Base-by-base conservation (phyloP, 495 filamentous ascomycete genomes). In the Daldinia concentrica region DNA sequence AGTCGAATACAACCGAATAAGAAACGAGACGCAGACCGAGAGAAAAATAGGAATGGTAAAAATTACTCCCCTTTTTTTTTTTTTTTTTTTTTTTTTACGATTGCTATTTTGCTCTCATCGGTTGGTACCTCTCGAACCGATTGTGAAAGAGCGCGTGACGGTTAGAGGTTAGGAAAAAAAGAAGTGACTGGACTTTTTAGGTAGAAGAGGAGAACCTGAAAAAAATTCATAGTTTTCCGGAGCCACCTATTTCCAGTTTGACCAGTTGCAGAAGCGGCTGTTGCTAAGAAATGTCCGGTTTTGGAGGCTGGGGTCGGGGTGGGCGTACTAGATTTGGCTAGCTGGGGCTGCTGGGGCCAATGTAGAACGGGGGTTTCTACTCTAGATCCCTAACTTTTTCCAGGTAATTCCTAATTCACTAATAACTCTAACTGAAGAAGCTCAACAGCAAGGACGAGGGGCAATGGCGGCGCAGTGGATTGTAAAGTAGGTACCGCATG, bases 321-420 rank as follows among this genome's bases (percentile, higher is more conserved):
- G 61, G 30, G 56, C n/a, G 61, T 73, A 62, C 69, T 57, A 68
- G n/a, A 64, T 72, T 41, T 55, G 69, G 69, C 60, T 72, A 72
- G 69, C 6, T 39, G 43, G 9, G 48, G 3, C 3, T 8, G 55
- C 17, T 37, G 51, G 19, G 54, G 7, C 7, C 7, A 32, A 30
- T 71, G 48, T 56, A 22, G 58, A 15, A 58, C 48, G 48, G 62
- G 37, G 58, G 7, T 62, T 63, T n/a, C n/a, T 22, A 7, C 9
- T 48, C 43, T n/a, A n/a, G n/a, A n/a, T n/a, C n/a, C n/a, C n/a
- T n/a, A n/a, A n/a, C n/a, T n/a, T n/a, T n/a, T n/a, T n/a, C n/a
- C n/a, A n/a, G n/a, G n/a, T n/a, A n/a, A n/a, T n/a, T n/a, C n/a
- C n/a, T 24, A 22, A 22, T 11, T 12, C 17, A 24, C 43, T 24